Evolutionary conservation across 345 rosid genomes (phyloP).

Genomic region (Salix viminalis): DNA sequence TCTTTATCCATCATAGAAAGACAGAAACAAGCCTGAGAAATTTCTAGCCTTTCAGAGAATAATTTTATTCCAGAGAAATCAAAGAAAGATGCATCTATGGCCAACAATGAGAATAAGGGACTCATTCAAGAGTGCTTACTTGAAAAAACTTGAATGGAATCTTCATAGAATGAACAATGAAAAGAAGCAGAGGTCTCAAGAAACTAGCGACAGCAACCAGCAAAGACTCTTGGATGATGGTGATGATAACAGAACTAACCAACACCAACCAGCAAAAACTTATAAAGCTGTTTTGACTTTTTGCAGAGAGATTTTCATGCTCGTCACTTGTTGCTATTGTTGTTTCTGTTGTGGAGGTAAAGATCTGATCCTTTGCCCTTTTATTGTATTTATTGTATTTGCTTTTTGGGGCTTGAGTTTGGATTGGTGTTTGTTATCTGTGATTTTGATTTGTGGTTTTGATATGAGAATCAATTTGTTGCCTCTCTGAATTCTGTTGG

Average conservation of each 20-base stretch:
- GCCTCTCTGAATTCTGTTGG: not conserved
- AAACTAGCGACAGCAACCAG: slow-evolving; percentile 14
- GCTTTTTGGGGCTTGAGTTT: not conserved
- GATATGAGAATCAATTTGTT: not conserved
- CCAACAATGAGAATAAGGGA: slow-evolving; percentile 55
- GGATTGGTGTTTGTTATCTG: not conserved
- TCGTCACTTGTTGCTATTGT: slow-evolving; percentile 49
- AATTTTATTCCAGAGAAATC: too few relatives aligned
- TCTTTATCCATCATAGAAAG: not conserved
- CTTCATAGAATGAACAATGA: slow-evolving; percentile 46
- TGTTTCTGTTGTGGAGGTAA: slow-evolving; percentile 62
- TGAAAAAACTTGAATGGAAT: slow-evolving; percentile 56
- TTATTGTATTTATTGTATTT: not conserved
- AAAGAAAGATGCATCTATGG: slow-evolving; percentile 61
- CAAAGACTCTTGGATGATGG: slow-evolving; percentile 33
- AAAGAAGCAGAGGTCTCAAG: slow-evolving; percentile 27
- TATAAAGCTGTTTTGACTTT: slow-evolving; percentile 17
- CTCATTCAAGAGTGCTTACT: slow-evolving; percentile 47
- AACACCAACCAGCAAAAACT: not conserved
- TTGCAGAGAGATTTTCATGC: slow-evolving; percentile 32
- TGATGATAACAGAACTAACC: not conserved
- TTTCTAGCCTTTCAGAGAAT: not conserved
- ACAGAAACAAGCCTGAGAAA: not conserved
- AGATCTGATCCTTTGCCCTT: not conserved
- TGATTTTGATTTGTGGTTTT: not conserved